A percentile compares a stretch with the other conserved stretches of the same genome.
phyloP scores from a whole-genome alignment of 2,329 filamentous ascomycete genomes.

The Aureobasidium leucospermi region DNA sequence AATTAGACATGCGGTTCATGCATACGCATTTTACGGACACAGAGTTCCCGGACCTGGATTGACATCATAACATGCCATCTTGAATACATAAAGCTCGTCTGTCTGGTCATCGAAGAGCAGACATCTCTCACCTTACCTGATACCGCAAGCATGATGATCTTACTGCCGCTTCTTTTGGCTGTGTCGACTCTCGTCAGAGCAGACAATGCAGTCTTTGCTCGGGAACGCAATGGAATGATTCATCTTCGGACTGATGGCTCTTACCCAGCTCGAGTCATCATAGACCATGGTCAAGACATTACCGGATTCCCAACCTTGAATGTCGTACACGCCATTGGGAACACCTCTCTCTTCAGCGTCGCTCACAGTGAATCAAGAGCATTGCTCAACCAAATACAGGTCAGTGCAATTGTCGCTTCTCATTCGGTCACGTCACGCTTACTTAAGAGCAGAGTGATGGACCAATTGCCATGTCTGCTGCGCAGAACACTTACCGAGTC shows the following conservation, averaged over 20 bases:
- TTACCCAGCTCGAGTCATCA: not conserved
- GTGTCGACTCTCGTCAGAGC: too few species aligned
- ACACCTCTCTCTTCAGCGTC: not conserved
- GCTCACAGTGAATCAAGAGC: not conserved
- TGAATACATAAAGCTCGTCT: too few species aligned
- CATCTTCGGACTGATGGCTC: not conserved
- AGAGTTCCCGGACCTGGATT: too few species aligned
- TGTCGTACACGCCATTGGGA: not conserved
- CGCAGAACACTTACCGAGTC: not conserved
- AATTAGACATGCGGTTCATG: too few species aligned
- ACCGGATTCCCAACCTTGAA: not conserved
- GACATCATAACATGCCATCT: too few species aligned
- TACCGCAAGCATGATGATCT: too few species aligned
- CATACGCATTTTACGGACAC: too few species aligned
- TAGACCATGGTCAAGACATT: not conserved
- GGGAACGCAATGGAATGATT: not conserved
- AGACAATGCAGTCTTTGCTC: not conserved
- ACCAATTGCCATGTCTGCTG: not conserved
- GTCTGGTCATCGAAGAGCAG: too few species aligned
- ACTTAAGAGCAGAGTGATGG: not conserved
- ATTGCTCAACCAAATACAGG: not conserved
- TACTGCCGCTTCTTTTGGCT: too few species aligned
- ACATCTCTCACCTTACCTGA: too few species aligned
- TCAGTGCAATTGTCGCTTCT: not conserved
- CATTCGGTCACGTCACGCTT: not conserved